phyloP scores from a whole-genome alignment of 331 rosid genomes.

The Malus hybrid region DNA sequence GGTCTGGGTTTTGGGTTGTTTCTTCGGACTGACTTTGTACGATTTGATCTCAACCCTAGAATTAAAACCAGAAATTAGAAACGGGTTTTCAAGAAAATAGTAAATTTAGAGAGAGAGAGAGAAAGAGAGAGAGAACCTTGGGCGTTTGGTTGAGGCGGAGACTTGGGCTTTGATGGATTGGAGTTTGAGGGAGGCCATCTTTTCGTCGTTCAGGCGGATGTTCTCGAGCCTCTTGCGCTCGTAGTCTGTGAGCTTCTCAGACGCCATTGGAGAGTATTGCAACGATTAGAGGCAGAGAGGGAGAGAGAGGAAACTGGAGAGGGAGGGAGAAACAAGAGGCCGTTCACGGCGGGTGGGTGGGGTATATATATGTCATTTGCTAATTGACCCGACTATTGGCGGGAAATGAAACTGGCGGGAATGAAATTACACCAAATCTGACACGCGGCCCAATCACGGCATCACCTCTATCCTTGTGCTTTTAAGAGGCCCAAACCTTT shows the following conservation, averaged over 20 bases:
- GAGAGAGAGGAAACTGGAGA: neutral
- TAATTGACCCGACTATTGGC: neutral
- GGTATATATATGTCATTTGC: neutral
- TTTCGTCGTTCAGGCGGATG: slow-evolving; percentile 77
- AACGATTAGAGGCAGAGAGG: neutral
- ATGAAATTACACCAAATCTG: neutral
- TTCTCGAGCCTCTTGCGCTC: slow-evolving; percentile 83
- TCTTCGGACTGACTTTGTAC: slow-evolving; percentile 33
- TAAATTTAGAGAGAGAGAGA: neutral
- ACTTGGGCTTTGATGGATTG: slow-evolving; percentile 56
- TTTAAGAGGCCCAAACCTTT: no score
- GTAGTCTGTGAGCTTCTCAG: slow-evolving; percentile 49
- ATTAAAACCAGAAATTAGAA: neutral
- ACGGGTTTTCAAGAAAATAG: neutral
- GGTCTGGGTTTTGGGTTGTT: slow-evolving; percentile 45
- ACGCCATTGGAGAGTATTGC: slow-evolving; percentile 33
- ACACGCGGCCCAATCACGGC: no score
- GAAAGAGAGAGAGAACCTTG: slow-evolving; percentile 34
- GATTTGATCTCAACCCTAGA: slow-evolving; percentile 51
- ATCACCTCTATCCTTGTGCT: no score
- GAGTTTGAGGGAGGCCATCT: slow-evolving; percentile 75
- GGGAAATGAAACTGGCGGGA: slow-evolving; percentile 24
- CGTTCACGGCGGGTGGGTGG: neutral
- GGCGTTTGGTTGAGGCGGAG: slow-evolving; percentile 59
- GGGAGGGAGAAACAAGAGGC: neutral